Base-by-base conservation (phyloP, 179 eudicot genomes). In the Camellia oleifera region DNA sequence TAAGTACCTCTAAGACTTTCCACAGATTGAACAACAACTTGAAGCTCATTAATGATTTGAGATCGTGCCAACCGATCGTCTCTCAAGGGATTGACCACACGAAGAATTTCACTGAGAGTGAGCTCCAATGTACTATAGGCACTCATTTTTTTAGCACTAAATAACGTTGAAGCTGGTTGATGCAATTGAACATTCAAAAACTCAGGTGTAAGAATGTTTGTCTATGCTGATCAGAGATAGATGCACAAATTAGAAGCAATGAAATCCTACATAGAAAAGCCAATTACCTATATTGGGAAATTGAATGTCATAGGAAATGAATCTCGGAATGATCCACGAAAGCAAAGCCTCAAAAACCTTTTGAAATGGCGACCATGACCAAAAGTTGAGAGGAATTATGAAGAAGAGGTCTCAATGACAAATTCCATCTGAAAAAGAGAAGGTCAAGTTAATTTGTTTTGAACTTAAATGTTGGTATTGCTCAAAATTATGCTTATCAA, bases 1-100 rank as follows among this genome's bases (percentile, higher is more conserved):
- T 53, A 58, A 63, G 69, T 92, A 96, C 99, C 99, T 92, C 92
- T 89, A 69, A 96, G 88, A 81, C 89, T 92, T 77, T 92, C 98
- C 78, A 96, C 75, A 20, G 91, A 76, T 76, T 85, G 80, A 77
- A 92, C 87, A 80, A 85, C 86, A 72, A 64, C 88, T 79, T 80
- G 87, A 62, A 96, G 79, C 42, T 91, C 96, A 11, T 81, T 77
- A 80, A 96, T 88, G 61, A 92, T 84, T 72, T 72, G 89, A 79
- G 82, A 80, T 82, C 99, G 87, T 74, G 78, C 76, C 5, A 83
- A 64, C 90, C 92, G 81, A 78, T 96, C 99, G 72, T 87, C 91
- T 66, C 52, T 14, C 60, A 57, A 70, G n/a, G 99, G 99, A 77
- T 88, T 84, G 83, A 96, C 72, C 7, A 80, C 84, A 60, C 10